phyloP scores from a whole-genome alignment of 2,329 filamentous ascomycete species.

The Ophiocordyceps camponoti-saundersi region DNA sequence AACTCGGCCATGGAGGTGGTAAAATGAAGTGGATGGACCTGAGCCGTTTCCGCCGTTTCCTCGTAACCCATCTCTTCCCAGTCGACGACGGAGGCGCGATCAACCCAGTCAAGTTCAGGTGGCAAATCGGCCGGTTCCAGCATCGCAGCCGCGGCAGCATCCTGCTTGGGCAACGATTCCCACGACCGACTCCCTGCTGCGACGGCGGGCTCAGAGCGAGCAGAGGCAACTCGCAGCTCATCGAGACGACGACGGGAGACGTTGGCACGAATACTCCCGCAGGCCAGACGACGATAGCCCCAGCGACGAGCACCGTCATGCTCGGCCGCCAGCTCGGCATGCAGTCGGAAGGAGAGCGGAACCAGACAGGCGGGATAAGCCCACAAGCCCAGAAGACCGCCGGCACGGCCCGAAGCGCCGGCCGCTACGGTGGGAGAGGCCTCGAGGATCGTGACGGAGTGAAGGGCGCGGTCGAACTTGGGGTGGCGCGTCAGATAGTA shows the following conservation, averaged over 20 bases:
- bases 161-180: slow-evolving; percentile 35
- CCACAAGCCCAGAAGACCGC: slow-evolving; percentile 79
- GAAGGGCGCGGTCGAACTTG: slow-evolving; percentile 54
- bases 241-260: slow-evolving; percentile 17
- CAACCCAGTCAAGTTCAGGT: slow-evolving; percentile 70
- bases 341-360: slow-evolving; percentile 68
- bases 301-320: slow-evolving; percentile 63
- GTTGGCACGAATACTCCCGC: slow-evolving; percentile 39
- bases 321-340: slow-evolving; percentile 68
- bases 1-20: slow-evolving; percentile 70
- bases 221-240: slow-evolving; percentile 7
- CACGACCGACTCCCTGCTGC: neutral
- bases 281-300: slow-evolving; percentile 71
- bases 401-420: slow-evolving; percentile 90
- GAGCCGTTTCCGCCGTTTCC: slow-evolving; percentile 62
- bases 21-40: slow-evolving; percentile 86
- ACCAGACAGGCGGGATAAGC: slow-evolving; percentile 77
- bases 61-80: slow-evolving; percentile 66
- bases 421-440: slow-evolving; percentile 66
- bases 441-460: slow-evolving; percentile 76
- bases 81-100: slow-evolving; percentile 42
- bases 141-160: slow-evolving; percentile 26
- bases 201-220: neutral
- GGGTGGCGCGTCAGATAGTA: slow-evolving; percentile 84
- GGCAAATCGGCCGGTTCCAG: slow-evolving; percentile 48